Conservation (phyloP, 2,329 filamentous ascomycete genomes). For the Neonectria magnoliae region DNA sequence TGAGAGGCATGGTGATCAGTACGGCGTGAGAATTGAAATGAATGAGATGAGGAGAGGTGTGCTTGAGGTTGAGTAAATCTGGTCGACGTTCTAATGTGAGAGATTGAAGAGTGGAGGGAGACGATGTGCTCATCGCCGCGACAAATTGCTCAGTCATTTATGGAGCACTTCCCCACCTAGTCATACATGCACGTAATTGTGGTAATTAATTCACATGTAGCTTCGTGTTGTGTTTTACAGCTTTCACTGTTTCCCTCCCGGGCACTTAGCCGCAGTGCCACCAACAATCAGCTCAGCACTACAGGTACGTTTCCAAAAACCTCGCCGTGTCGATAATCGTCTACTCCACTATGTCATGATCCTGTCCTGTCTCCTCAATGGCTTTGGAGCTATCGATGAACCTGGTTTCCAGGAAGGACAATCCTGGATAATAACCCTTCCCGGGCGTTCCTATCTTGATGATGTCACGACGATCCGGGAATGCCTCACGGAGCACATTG, state of each 20-base stretch:
- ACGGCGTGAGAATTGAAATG: neutral
- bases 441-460: slow-evolving; percentile 37
- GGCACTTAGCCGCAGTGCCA: neutral
- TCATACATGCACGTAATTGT: neutral
- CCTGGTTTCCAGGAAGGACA: slow-evolving; percentile 19
- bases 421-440: slow-evolving; percentile 31
- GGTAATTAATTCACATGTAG: no score
- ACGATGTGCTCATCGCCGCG: slow-evolving; percentile 18
- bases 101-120: slow-evolving; percentile 2
- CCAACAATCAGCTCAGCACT: neutral
- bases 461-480: slow-evolving; percentile 28
- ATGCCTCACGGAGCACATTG: slow-evolving; percentile 38
- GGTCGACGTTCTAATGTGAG: slow-evolving; percentile 4
- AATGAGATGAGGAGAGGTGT: neutral
- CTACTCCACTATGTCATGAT: slow-evolving; percentile 31
- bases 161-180: slow-evolving; percentile 10
- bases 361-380: slow-evolving; percentile 29
- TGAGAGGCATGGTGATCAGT: slow-evolving; percentile 40
- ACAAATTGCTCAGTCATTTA: slow-evolving; percentile 15
- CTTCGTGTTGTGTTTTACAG: neutral
- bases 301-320: slow-evolving; percentile 34
- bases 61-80: neutral
- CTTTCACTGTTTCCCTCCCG: neutral
- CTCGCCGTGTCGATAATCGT: slow-evolving; percentile 37
- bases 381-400: slow-evolving; percentile 35